These are phyloP conservation scores for Starmerella potacharoeniae DNA, from an alignment of 805 yeast species.

Conservation along the genomic window DNA sequence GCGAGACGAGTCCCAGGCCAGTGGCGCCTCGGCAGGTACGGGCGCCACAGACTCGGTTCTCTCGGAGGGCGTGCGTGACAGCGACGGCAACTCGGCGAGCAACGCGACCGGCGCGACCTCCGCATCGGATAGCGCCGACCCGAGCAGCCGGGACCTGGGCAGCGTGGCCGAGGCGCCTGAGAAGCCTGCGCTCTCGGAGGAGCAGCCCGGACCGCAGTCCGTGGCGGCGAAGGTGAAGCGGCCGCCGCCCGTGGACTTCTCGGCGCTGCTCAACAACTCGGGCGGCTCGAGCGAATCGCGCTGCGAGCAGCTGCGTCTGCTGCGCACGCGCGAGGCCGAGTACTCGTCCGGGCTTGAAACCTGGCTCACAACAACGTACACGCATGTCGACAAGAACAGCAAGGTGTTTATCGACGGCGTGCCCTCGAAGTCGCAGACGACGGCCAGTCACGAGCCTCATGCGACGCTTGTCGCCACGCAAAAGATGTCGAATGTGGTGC, in stretches of 20 bases:
- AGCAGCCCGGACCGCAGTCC: neutral
- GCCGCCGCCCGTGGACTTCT: conserved; percentile 28
- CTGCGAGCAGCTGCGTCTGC: conserved; percentile 22
- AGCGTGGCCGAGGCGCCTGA: neutral
- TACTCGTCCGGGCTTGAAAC: conserved; percentile 28
- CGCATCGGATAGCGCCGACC: neutral
- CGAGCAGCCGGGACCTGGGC: neutral
- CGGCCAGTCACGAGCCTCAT: conserved; percentile 10
- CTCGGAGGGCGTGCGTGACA: neutral
- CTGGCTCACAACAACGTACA: conserved; percentile 25
- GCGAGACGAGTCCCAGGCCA: conserved; percentile 5
- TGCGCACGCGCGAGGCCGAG: conserved; percentile 27
- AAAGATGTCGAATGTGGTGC: conserved; percentile 22
- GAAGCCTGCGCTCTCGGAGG: neutral
- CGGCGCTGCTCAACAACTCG: conserved; percentile 22
- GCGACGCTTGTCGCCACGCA: conserved; percentile 21
- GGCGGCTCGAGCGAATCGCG: conserved; percentile 25
- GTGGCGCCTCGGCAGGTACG: conserved; percentile 10
- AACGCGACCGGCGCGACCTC: neutral
- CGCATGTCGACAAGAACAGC: conserved; percentile 6
- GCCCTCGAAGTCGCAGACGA: conserved; percentile 23
- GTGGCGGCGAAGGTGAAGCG: conserved; percentile 23
- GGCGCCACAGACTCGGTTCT: neutral
- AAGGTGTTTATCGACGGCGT: conserved; percentile 23
- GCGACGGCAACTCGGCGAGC: neutral